Percentiles rank a stretch among this genome's conserved stretches.
phyloP scores from a whole-genome alignment of 805 yeast species.

The Yueomyces sp. region DNA sequence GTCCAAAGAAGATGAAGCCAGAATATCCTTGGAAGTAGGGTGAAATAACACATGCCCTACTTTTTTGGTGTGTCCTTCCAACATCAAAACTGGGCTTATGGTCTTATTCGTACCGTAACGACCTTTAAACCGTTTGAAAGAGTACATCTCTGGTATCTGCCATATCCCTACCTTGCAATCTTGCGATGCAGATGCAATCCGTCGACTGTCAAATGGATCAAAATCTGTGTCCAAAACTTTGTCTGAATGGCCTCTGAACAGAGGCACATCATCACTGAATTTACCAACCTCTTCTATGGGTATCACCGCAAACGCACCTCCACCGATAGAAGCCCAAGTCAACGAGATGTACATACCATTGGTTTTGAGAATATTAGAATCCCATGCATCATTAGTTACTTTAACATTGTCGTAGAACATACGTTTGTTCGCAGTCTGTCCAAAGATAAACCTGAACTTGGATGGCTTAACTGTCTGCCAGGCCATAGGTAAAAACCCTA shows the following conservation, averaged over 20 bases:
- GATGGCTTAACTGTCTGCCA: conserved; percentile 92
- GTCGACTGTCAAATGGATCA: conserved; percentile 74
- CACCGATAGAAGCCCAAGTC: conserved; percentile 92
- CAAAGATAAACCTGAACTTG: conserved; percentile 90
- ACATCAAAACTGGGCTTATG: conserved; percentile 52
- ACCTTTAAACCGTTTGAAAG: conserved; percentile 43
- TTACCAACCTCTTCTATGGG: conserved; percentile 82
- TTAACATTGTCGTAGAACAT: conserved; percentile 37
- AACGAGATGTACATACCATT: conserved; percentile 79
- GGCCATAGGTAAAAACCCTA: conserved; percentile 26
- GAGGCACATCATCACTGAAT: conserved; percentile 83
- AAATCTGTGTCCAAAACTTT: conserved; percentile 92
- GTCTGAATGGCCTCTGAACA: conserved; percentile 92
- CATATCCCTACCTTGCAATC: conserved; percentile 75
- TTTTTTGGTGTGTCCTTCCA: conserved; percentile 82
- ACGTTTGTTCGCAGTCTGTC: conserved; percentile 58
- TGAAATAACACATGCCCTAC: conserved; percentile 87
- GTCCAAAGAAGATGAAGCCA: conserved; percentile 86
- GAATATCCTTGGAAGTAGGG: conserved; percentile 74
- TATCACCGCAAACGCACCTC: conserved; percentile 93
- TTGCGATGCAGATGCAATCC: conserved; percentile 69
- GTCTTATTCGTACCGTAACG: conserved; percentile 46
- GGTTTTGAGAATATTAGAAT: conserved; percentile 75
- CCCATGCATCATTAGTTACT: conserved; percentile 90
- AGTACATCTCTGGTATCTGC: conserved; percentile 74